Conservation (phyloP, 495 filamentous ascomycete species). For the Pseudevernia furfuracea region DNA sequence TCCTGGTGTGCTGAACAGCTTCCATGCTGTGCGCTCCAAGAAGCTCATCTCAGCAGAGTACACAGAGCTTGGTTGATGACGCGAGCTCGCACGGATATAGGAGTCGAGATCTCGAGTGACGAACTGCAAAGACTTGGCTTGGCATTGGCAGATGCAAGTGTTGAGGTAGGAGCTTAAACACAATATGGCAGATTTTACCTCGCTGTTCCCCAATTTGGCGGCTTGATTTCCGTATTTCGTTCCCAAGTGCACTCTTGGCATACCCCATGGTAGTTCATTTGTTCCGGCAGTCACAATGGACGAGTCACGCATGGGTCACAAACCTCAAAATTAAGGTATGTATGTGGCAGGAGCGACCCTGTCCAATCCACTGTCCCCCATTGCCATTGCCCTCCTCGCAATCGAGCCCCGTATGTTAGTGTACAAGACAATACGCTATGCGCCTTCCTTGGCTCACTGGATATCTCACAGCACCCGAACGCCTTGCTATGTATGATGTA, state of each 20-base stretch:
- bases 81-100: not conserved
- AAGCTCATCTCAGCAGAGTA: conserved; percentile 20
- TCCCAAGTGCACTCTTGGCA: not conserved
- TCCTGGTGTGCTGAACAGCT: conserved; percentile 21
- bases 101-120: not conserved
- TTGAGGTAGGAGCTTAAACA: not conserved
- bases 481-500: conserved; percentile 15
- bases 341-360: not conserved
- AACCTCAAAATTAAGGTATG: not conserved
- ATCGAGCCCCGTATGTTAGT: conserved; percentile 5
- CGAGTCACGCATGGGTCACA: not conserved
- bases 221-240: not conserved
- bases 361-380: not conserved
- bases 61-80: not conserved
- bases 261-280: no score
- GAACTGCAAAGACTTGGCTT: not conserved
- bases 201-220: not conserved
- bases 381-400: not conserved
- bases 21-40: conserved; percentile 19
- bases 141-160: not conserved
- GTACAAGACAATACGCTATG: conserved; percentile 9
- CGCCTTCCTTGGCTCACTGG: conserved; percentile 7
- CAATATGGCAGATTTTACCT: not conserved
- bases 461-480: conserved; percentile 15
- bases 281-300: no score